These are phyloP conservation scores for Paracoccidioides lutzii DNA, from an alignment of 2,329 filamentous ascomycete genomes.

Conservation along the genomic window DNA sequence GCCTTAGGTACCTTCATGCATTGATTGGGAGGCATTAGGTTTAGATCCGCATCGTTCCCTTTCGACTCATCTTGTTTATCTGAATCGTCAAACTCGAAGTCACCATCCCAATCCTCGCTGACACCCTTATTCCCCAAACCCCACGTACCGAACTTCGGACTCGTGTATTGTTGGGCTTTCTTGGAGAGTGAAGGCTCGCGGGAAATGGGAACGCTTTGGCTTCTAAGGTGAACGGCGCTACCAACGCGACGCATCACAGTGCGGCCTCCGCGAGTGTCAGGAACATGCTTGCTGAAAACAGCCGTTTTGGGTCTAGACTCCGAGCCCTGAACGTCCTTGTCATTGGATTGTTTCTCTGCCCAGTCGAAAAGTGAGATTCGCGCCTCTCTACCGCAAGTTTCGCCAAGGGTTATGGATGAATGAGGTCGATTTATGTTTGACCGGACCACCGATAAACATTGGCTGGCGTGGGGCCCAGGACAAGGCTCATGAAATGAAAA, in stretches of 20 bases:
- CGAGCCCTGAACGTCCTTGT: constrained; percentile 40
- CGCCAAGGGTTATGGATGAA: constrained; percentile 6
- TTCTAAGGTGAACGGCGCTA: constrained; percentile 49
- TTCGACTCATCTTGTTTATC: constrained; percentile 21
- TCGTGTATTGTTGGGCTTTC: constrained; percentile 39
- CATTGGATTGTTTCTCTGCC: constrained; percentile 46
- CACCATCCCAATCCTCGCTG: constrained; percentile 56
- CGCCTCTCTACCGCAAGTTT: constrained; percentile 5
- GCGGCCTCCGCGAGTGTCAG: constrained; percentile 44
- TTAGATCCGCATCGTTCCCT: constrained; percentile 16
- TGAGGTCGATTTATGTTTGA: neutral
- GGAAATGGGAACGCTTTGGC: constrained; percentile 52
- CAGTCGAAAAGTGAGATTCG: constrained; percentile 42
- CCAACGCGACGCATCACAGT: constrained; percentile 44
- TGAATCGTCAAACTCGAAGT: constrained; percentile 50
- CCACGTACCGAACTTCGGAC: constrained; percentile 52
- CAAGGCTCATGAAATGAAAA: neutral
- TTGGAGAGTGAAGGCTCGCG: constrained; percentile 37
- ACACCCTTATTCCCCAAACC: constrained; percentile 53
- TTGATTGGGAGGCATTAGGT: neutral
- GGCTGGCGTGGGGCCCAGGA: neutral
- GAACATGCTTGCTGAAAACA: constrained; percentile 49
- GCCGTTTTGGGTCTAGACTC: constrained; percentile 46
- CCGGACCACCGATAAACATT: neutral
- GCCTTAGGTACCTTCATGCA: constrained; percentile 43